These are phyloP conservation scores for Taiwanofungus camphoratus DNA, from an alignment of 1,284 basidiomycete genomes.

Conservation along the genomic window DNA sequence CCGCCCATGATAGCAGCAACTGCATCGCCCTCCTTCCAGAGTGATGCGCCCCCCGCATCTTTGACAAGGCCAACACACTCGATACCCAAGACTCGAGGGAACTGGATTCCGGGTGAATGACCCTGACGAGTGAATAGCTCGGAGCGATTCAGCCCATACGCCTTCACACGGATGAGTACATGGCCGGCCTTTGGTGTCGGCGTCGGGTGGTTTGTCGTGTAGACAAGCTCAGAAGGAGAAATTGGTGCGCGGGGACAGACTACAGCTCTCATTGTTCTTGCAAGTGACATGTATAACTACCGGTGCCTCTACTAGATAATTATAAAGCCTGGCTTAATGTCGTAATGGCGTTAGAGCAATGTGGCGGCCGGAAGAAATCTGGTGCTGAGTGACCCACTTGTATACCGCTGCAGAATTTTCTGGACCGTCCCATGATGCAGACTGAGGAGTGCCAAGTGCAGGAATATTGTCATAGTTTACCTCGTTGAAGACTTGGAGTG, in stretches of 20 bases:
- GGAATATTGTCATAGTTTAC: no score
- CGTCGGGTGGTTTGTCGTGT: constrained; percentile 8
- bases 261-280: constrained; percentile 8
- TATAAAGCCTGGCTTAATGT: no score
- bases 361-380: no score
- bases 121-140: constrained; percentile 11
- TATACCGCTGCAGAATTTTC: no score
- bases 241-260: constrained; percentile 9
- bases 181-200: constrained; percentile 6
- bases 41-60: constrained; percentile 6
- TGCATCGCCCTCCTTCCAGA: constrained; percentile 9
- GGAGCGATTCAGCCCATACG: constrained; percentile 10
- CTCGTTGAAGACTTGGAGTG: no score
- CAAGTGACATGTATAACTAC: background rate
- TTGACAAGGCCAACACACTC: constrained; percentile 9
- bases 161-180: constrained; percentile 12
- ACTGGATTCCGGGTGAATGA: constrained; percentile 9
- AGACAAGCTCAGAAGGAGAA: constrained; percentile 9
- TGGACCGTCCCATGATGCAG: no score
- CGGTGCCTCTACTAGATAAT: no score
- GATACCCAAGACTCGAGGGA: constrained; percentile 9
- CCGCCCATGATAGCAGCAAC: constrained; percentile 10
- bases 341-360: no score
- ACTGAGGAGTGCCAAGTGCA: no score
- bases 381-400: no score